A percentile compares a stretch with the other conserved stretches of the same genome.
Conservation (phyloP, 345 rosid species). For the Brassica nigra region DNA sequence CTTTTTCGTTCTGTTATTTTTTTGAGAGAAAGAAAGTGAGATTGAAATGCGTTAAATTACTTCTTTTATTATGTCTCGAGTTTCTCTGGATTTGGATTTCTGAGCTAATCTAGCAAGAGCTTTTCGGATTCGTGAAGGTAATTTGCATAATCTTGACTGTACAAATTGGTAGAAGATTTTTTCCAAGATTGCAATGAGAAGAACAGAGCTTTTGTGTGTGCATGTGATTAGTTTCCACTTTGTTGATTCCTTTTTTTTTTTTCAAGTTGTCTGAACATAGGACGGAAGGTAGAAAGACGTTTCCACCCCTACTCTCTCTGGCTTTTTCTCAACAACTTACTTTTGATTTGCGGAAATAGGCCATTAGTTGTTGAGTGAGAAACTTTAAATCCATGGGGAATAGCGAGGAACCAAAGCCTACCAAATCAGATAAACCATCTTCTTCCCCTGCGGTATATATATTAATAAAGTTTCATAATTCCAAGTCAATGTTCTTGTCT, state of each 20-base stretch:
- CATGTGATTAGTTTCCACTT: conserved; percentile 22
- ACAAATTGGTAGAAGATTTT: too few species aligned
- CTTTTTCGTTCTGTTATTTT: conserved; percentile 27
- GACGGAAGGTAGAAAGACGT: conserved; percentile 38
- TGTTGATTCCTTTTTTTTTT: conserved; percentile 30
- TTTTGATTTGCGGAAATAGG: conserved; percentile 22
- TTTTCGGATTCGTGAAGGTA: conserved; percentile 24
- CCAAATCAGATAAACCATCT: conserved; percentile 64
- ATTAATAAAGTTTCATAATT: neutral
- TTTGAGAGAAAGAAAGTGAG: conserved; percentile 11
- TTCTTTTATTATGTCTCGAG: conserved; percentile 5
- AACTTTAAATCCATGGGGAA: conserved; percentile 56
- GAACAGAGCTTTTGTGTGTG: conserved; percentile 20
- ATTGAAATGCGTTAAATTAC: conserved; percentile 31
- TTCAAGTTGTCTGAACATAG: neutral
- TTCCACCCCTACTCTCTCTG: conserved; percentile 32
- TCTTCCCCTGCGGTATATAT: conserved; percentile 60
- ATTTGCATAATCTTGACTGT: neutral
- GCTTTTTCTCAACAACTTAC: conserved; percentile 6
- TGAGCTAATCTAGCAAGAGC: neutral
- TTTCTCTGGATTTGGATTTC: conserved; percentile 16
- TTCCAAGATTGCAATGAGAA: neutral
- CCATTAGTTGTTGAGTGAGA: conserved; percentile 17
- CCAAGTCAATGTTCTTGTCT: conserved; percentile 26
- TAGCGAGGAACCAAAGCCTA: conserved; percentile 65